Evolutionary conservation across 306 rosid species (phyloP).

Genomic region (Castanea crenata): DNA sequence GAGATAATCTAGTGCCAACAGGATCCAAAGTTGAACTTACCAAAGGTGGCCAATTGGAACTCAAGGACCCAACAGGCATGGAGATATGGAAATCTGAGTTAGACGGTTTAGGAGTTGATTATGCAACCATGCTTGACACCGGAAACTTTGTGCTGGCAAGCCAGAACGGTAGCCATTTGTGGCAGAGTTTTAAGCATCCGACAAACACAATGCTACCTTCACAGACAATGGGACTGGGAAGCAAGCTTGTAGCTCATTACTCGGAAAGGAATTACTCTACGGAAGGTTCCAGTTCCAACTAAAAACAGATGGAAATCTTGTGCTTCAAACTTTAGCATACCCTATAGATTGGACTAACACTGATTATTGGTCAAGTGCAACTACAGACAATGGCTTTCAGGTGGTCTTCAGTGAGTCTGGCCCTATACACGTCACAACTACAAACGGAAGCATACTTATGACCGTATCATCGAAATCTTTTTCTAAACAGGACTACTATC

Average conservation of each 20-base stretch:
- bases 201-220: slow-evolving; percentile 59
- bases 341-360: slow-evolving; percentile 13
- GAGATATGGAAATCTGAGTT: slow-evolving; percentile 20
- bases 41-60: slow-evolving; percentile 8
- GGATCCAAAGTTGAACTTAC: background rate
- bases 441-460: slow-evolving; percentile 4
- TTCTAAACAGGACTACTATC: slow-evolving; percentile 21
- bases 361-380: slow-evolving; percentile 10
- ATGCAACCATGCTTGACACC: slow-evolving; percentile 43
- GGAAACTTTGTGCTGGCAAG: slow-evolving; percentile 51
- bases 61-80: slow-evolving; percentile 19
- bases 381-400: background rate
- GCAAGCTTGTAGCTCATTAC: slow-evolving; percentile 26
- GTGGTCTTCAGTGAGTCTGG: slow-evolving; percentile 41
- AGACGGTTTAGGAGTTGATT: slow-evolving; percentile 1
- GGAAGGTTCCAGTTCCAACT: slow-evolving; percentile 57
- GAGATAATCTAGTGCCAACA: background rate
- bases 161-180: slow-evolving; percentile 1
- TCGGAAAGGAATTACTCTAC: background rate
- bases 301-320: slow-evolving; percentile 1
- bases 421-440: slow-evolving; percentile 25
- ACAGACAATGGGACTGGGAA: slow-evolving; percentile 10
- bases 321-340: slow-evolving; percentile 34
- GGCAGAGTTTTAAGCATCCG: slow-evolving; percentile 56
- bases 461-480: background rate